Evolutionary conservation across 2,329 filamentous ascomycete species (phyloP), one percentile per base, ranked within the genome.

Genomic region (Aureobasidium subglaciale): DNA sequence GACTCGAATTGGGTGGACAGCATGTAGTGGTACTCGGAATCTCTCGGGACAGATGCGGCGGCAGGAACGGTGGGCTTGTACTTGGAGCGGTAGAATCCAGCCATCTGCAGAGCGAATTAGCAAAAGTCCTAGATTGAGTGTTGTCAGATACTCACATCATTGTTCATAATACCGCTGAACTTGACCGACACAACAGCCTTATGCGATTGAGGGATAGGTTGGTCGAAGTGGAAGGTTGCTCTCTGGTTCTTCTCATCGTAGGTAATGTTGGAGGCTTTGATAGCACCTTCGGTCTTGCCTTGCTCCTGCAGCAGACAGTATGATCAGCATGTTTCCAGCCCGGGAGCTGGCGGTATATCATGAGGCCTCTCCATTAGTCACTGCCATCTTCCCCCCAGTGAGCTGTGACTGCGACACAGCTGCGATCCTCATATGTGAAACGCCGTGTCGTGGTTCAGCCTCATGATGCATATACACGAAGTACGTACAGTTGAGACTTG

Each of bases 1-100:
- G 91, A 87, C 77, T 99, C 93, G 68, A 99, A 99, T 70, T 99
- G 93, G 46, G 93, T 99, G 76, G 89, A 95, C 71, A 96, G 83
- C 81, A 77, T 86, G 81, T 73, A 83, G 67, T 84, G 76, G 63
- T 80, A 76, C 55, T 84, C 80, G 45, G 75, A 78, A 57, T 84
- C 90, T 66, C 79, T 86, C 25, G 90, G 88, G 1, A 95, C 90
- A 11, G 88, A 90, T 38, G 84, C 75, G 45, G 87, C 81, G 6
- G 90, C 82, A 30, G 86, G 76, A 35, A 80, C 83, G 54, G 81
- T 74, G 16, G 91, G 89, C 77, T 90, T 95, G 74, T 99, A 99
- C 75, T 93, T 90, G 66, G 88, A 91, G 62, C 90, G 85, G 73
- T 93, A 96, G 78, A 96, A 96, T 37, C 91, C 90, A 58, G 88